These are phyloP conservation scores for Blastocystis sp. DNA, from an alignment of 352 stramenopile genomes.

Conservation along the genomic window DNA sequence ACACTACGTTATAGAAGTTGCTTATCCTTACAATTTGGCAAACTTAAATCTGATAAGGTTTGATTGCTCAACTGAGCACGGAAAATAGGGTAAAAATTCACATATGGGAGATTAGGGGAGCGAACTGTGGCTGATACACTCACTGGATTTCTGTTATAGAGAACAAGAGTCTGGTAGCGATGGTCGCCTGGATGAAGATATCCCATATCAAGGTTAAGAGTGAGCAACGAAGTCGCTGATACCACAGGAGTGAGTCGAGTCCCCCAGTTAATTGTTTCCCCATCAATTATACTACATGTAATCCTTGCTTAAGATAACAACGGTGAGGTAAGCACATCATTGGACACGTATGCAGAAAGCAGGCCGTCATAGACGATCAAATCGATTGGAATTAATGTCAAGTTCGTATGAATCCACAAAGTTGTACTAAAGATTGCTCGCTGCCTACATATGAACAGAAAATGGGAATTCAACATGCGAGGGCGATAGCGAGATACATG, in stretches of 20 bases:
- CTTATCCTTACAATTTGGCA: not conserved
- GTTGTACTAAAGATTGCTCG: not conserved
- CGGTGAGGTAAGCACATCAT: not conserved
- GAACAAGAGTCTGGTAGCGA: slow-evolving; percentile 41
- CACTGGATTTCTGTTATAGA: slow-evolving; percentile 53
- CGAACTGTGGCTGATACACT: not conserved
- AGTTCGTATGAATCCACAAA: not conserved
- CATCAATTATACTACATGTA: not conserved
- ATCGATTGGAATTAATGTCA: slow-evolving; percentile 3
- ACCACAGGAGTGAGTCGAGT: not conserved
- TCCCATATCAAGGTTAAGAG: slow-evolving; percentile 12
- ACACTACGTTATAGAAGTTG: not conserved
- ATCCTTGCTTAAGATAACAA: not conserved
- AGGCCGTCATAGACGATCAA: slow-evolving; percentile 27
- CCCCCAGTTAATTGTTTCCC: not conserved
- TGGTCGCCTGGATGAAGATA: slow-evolving; percentile 24
- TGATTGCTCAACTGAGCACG: slow-evolving; percentile 18
- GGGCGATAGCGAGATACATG: slow-evolving; percentile 9
- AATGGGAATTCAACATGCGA: not conserved
- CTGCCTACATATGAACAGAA: not conserved
- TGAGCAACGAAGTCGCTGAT: not conserved
- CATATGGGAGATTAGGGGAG: not conserved
- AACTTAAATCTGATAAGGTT: not conserved
- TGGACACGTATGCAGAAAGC: not conserved
- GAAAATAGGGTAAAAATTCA: not conserved